Evolutionary conservation across 2,329 filamentous ascomycete species (phyloP), one percentile per base, ranked within the genome.

Genomic region (Fusarium duplospermum): DNA sequence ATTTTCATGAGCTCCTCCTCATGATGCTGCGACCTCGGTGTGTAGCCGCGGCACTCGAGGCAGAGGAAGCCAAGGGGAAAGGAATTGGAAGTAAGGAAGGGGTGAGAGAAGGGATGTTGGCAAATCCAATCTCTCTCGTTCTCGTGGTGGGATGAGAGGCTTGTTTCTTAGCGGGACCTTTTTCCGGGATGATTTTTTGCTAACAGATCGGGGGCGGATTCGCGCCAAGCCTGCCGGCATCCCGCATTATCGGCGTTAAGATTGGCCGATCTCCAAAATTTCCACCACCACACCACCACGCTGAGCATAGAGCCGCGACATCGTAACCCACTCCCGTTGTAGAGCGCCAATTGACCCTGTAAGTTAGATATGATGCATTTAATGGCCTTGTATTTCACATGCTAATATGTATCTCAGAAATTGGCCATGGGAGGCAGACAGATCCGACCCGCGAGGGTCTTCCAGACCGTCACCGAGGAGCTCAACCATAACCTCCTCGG

Each of bases 1-100:
- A 87, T 83, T 88, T 87, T 90, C 89, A 91, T 91, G 87, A 85
- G 88, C 83, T 86, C 84, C 84, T 86, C 84, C 81, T 84, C 87
- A 88, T 89, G 82, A 75, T 85, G 79, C 67, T 74, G 73, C 67
- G 73, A 67, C 68, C 65, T 60, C 58, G 68, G 71, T 54, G 31
- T 63, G 62, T 71, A 63, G 66, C 66, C 64, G 72, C 62, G 68
- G 65, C 62, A 45, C 60, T 62, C 62, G 58, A 38, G 57, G 57
- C 40, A 38, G 59, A 35, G 22, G 38, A 35, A 24, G 56, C 45
- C 16, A 22, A 50, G 56, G 60, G 45, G 16, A 20, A 45, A 59
- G 27, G 24, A 22, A 71, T 40, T 7, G 62, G 42, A 27, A 22
- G 66, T 29, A 6, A 18, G 40, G 35, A 33, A 20, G 42, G 24